A percentile compares a stretch with the other conserved stretches of the same genome.
These are phyloP conservation scores for Escovopsis sp. DNA, from an alignment of 2,329 filamentous ascomycete species.

Conservation along the genomic window DNA sequence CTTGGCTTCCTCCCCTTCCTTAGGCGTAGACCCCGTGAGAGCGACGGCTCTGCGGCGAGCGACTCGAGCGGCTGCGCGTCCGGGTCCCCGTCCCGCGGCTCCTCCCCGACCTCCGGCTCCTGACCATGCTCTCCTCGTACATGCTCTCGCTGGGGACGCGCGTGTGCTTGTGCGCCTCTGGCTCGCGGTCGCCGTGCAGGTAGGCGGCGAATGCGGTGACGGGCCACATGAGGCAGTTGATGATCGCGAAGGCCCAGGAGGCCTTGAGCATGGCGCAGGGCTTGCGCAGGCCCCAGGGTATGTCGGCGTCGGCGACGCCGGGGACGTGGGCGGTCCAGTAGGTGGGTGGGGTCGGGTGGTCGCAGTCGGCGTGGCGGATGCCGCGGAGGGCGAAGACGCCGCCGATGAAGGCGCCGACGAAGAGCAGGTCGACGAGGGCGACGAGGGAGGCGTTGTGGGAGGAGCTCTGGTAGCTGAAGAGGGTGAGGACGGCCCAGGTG, in stretches of 20 bases:
- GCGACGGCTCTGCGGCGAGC: constrained; percentile 28
- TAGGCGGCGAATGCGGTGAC: constrained; percentile 59
- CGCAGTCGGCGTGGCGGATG: constrained; percentile 53
- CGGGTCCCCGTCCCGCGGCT: constrained; percentile 26
- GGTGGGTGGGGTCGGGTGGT: constrained; percentile 34
- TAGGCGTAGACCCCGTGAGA: constrained; percentile 40
- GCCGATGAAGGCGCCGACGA: constrained; percentile 50
- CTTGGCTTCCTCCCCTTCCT: background rate
- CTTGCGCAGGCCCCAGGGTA: constrained; percentile 48
- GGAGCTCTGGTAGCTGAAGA: constrained; percentile 52
- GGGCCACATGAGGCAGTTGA: constrained; percentile 71
- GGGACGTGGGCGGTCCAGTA: constrained; percentile 46
- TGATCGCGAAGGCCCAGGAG: constrained; percentile 76
- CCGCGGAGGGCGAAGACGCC: constrained; percentile 44
- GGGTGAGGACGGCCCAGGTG: constrained; percentile 49
- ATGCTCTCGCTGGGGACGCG: constrained; percentile 10
- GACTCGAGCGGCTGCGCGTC: constrained; percentile 22
- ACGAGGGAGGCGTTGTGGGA: constrained; percentile 47
- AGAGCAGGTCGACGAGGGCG: constrained; percentile 42
- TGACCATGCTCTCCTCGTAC: constrained; percentile 11
- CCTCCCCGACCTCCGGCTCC: constrained; percentile 16
- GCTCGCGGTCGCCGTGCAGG: constrained; percentile 38
- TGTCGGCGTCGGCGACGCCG: constrained; percentile 39
- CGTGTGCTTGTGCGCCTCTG: constrained; percentile 16
- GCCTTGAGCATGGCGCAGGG: constrained; percentile 88